Evolutionary conservation across 2,329 filamentous ascomycete species (phyloP).

Genomic region (Clarireedia monteithiana): DNA sequence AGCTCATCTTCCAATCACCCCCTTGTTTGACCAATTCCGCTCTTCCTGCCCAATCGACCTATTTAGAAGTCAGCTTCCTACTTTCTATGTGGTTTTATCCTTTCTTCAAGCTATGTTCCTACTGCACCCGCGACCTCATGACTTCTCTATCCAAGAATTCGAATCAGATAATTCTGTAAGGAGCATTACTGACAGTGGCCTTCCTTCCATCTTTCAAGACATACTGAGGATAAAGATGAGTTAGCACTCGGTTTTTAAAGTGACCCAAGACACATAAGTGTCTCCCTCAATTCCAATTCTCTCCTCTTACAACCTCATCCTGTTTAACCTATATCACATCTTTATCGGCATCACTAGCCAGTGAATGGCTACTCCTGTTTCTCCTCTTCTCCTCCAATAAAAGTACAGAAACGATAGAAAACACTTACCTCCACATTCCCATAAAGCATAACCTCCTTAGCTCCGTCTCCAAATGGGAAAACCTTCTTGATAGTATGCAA

Average conservation of each 20-base stretch:
- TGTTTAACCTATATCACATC: neutral
- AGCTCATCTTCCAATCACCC: conserved; percentile 23
- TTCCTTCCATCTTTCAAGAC: conserved; percentile 40
- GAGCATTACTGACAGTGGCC: conserved; percentile 13
- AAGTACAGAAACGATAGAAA: neutral
- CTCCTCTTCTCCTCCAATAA: neutral
- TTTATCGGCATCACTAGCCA: neutral
- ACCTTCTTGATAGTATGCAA: conserved; percentile 40
- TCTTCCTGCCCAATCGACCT: conserved; percentile 25
- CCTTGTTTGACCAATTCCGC: conserved; percentile 22
- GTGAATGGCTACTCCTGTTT: neutral
- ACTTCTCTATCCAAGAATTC: too few relatives aligned
- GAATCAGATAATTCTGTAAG: neutral
- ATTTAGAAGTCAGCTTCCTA: conserved; percentile 6
- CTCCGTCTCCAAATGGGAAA: conserved; percentile 39
- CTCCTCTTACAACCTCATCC: neutral
- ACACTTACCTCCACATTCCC: conserved; percentile 37
- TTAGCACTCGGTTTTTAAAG: neutral
- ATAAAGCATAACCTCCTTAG: conserved; percentile 45
- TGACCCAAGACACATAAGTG: neutral
- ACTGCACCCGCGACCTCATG: too few relatives aligned
- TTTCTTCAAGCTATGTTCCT: too few relatives aligned
- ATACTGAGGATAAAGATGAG: conserved; percentile 27
- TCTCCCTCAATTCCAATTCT: neutral
- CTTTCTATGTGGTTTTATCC: neutral